Evolutionary conservation across 768 basidiomycete species (phyloP).

Genomic region (Hericium rajendrae): DNA sequence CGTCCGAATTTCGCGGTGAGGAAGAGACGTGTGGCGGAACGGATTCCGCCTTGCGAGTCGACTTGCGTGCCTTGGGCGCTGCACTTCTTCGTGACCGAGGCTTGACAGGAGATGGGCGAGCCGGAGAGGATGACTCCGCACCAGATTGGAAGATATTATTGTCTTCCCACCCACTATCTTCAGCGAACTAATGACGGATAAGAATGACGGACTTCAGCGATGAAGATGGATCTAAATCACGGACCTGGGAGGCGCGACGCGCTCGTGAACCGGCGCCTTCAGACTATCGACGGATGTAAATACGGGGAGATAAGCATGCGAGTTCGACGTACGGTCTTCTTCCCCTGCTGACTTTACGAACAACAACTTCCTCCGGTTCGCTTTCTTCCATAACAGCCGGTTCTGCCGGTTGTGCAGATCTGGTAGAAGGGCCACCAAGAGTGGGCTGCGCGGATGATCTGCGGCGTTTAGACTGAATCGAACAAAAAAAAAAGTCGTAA

Average conservation of each 20-base stretch:
- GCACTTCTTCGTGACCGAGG: conserved; percentile 27
- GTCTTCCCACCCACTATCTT: conserved; percentile 85
- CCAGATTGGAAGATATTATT: conserved; percentile 87
- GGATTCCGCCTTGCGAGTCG: conserved; percentile 57
- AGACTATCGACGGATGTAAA: conserved; percentile 22
- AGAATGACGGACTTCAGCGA: background rate
- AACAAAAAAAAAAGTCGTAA: background rate
- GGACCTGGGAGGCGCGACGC: conserved; percentile 39
- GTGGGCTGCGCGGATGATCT: conserved; percentile 72
- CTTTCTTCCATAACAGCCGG: conserved; percentile 59
- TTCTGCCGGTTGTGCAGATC: conserved; percentile 26
- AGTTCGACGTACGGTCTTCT: conserved; percentile 40
- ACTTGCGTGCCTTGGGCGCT: conserved; percentile 39
- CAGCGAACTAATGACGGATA: conserved; percentile 23
- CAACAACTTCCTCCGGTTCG: conserved; percentile 57
- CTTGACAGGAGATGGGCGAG: conserved; percentile 44
- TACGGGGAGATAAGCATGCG: background rate
- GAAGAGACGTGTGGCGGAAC: conserved; percentile 46
- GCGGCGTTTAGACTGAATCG: conserved; percentile 59
- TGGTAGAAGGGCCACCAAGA: conserved; percentile 38
- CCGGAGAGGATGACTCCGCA: conserved; percentile 79
- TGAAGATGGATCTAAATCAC: background rate
- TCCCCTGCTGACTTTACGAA: conserved; percentile 52
- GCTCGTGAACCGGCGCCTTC: conserved; percentile 41
- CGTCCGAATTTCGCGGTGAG: conserved; percentile 6